A percentile compares a stretch with the other conserved stretches of the same genome.
These are phyloP conservation scores for Chaetomium strumarium DNA, from an alignment of 2,329 filamentous ascomycete species.

Conservation along the genomic window DNA sequence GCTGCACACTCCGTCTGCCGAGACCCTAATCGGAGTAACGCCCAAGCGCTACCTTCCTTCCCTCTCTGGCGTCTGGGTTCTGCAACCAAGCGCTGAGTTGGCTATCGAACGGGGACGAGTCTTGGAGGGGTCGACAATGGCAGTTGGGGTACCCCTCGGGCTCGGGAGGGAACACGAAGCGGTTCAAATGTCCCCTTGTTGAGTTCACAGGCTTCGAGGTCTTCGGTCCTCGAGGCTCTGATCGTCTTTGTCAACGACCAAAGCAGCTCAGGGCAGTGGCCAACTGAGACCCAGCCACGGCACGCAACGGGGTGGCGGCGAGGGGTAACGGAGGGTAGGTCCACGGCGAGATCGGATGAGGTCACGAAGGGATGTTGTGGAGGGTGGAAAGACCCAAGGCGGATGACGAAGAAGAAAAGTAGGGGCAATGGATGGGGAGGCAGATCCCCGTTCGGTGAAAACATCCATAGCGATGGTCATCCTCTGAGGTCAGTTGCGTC, in stretches of 20 bases:
- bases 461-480: conserved; percentile 24
- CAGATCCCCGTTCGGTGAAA: conserved; percentile 22
- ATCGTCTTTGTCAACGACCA: conserved; percentile 5
- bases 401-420: neutral
- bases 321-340: conserved; percentile 9
- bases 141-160: no score
- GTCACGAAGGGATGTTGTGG: conserved; percentile 2
- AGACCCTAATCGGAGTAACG: neutral
- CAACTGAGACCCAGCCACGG: neutral
- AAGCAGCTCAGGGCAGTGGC: neutral
- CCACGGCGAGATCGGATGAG: conserved; percentile 13
- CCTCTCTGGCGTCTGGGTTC: neutral
- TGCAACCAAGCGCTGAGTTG: no score
- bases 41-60: neutral
- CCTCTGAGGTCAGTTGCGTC: conserved; percentile 26
- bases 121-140: no score
- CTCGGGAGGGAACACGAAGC: no score
- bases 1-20: neutral
- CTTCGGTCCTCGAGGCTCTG: no score
- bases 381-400: neutral
- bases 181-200: neutral
- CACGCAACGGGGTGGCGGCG: conserved; percentile 7
- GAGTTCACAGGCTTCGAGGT: neutral
- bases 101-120: no score
- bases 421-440: conserved; percentile 11